Base-by-base conservation (phyloP, 1,284 basidiomycete genomes). In the Phylloboletellus chloephorus region DNA sequence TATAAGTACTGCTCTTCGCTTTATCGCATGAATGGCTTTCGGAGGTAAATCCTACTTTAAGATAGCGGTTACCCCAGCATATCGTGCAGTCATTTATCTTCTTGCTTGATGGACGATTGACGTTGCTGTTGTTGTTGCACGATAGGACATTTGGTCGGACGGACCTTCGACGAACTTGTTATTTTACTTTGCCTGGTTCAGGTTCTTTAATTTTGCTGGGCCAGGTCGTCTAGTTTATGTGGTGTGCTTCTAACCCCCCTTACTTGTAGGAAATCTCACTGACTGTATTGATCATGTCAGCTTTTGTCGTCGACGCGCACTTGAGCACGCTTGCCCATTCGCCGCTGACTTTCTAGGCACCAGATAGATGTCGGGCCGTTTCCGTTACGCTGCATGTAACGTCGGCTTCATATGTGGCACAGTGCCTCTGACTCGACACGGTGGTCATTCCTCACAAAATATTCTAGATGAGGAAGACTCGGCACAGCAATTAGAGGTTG, bases 401-500 rank as follows among this genome's bases (percentile, higher is more conserved):
- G 13, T 12, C 5, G 5, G 24, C 26, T 15, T 28, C 26, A 28
- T 15, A 28, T 7, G n/a, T 28, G 26, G 13, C n/a, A 15, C n/a
- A 0, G 8, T 7, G n/a, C n/a, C 5, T n/a, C 2, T 13, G n/a
- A 15, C 26, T 15, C 26, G 7, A 13, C 26, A n/a, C n/a, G n/a
- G n/a, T n/a, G n/a, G n/a, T n/a, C n/a, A n/a, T n/a, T n/a, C n/a
- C n/a, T n/a, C n/a, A 49, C 43, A 53, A 58, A 48, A 26, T 26
- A 25, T 30, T 23, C 28, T n/a, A 34, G 32, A 34, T 5, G 11
- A 34, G 31, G 42, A 53, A 54, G 37, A 17, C 13, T 26, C 6
- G 2, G 17, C 53, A 56, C 53, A 56, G 53, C 57, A n/a, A 60
- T 56, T 30, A 46, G 32, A 25, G 6, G 16, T 31, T 56, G 60